Evolutionary conservation across 768 basidiomycete genomes (phyloP), one percentile per base, ranked within the genome.

Genomic region (Lactarius psammicola): DNA sequence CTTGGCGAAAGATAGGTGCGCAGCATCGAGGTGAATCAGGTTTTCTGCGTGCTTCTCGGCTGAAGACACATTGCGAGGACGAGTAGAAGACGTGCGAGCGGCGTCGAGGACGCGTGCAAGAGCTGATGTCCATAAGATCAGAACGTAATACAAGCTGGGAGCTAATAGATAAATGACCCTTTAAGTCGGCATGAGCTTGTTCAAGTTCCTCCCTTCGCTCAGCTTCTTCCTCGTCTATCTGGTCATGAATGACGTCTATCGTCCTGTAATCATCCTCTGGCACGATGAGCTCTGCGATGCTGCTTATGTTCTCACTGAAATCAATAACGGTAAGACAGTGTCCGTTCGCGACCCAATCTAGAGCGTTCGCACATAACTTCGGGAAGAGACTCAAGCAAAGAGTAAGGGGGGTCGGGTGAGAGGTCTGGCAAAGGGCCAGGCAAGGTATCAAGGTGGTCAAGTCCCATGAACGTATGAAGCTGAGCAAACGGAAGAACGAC

Each of bases 211-310:
- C 87, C 75, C 84, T 88, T 58, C 85, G 78, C 61, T 76, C 79
- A 8, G 81, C 77, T 65, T 87, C 84, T 11, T 84, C 84, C 8
- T 80, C 70, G 17, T 82, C 82, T 72, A 90, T 86, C 68, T 82
- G 85, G 65, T 91, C 86, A 70, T 92, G 89, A 9, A 89, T 86
- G 8, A 82, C 84, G 18, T 86, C 85, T 57, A 93, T 89, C 15
- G 88, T 87, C 64, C 88, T 76, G 72, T 86, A 91, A 74, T 93
- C 91, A 60, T 91, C 89, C 51, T 88, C 87, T 13, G 89, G 88
- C 71, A 90, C 86, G 62, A 93, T 89, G 64, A 91, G 86, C 4
- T 83, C 81, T 36, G 83, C 78, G 83, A 92, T 89, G 66, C 86
- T 86, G 68, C 80, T 81, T 55, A 91, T 85, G 20, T 87, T 83